A percentile compares a stretch with the other conserved stretches of the same genome.
phyloP scores from a whole-genome alignment of 164 flowering plant species.

The Taxillus chinensis region DNA sequence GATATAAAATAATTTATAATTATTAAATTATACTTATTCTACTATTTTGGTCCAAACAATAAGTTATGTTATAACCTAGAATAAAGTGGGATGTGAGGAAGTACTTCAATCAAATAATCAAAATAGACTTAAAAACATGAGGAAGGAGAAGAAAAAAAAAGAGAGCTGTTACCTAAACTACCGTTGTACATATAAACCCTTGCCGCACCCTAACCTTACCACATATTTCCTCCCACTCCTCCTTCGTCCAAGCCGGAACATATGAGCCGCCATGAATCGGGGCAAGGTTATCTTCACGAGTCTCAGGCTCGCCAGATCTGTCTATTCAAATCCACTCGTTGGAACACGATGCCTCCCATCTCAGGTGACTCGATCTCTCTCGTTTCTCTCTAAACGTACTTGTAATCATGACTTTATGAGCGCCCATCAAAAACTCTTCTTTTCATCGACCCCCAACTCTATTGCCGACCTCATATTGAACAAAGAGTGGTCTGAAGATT shows the following conservation, averaged over 20 bases:
- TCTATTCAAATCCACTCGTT: constrained; percentile 16
- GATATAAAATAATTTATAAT: too few species aligned
- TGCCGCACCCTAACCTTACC: too few species aligned
- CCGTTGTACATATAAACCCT: too few species aligned
- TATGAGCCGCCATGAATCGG: constrained; percentile 37
- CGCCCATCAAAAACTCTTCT: constrained; percentile 20
- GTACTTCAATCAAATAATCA: too few species aligned
- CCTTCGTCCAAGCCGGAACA: neutral
- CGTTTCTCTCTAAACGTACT: constrained; percentile 8
- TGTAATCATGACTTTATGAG: constrained; percentile 7
- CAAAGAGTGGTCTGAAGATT: constrained; percentile 45
- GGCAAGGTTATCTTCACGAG: constrained; percentile 23
- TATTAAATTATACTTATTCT: too few species aligned
- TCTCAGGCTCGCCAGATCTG: constrained; percentile 29
- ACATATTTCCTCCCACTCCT: neutral
- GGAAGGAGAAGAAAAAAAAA: too few species aligned
- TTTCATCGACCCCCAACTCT: constrained; percentile 37
- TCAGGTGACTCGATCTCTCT: constrained; percentile 34
- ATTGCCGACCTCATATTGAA: constrained; percentile 29
- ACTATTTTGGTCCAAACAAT: too few species aligned
- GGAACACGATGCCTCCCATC: constrained; percentile 15
- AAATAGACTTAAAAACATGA: too few species aligned
- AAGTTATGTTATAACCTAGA: too few species aligned
- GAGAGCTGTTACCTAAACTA: too few species aligned
- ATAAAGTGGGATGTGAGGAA: too few species aligned